Evolutionary conservation across 495 filamentous ascomycete species (phyloP).

Genomic region (Xylaria flabelliformis): DNA sequence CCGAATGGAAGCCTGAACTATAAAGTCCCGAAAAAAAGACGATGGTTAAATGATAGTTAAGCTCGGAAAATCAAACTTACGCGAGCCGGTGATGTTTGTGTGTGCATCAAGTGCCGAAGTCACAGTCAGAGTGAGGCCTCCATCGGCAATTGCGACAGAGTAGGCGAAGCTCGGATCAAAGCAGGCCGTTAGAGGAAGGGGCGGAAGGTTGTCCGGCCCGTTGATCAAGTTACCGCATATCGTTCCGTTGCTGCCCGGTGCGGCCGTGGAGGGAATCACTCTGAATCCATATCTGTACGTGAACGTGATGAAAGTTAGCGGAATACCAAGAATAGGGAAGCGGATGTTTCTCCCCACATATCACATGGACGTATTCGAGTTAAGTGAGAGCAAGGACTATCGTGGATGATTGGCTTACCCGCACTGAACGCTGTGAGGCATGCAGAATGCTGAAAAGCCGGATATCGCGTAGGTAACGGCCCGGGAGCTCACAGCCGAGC

Average conservation of each 20-base stretch:
- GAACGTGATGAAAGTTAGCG: background rate
- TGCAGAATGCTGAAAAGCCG: conserved; percentile 13
- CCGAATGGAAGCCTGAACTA: background rate
- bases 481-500: conserved; percentile 7
- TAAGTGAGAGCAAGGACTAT: background rate
- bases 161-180: conserved; percentile 14
- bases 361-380: background rate
- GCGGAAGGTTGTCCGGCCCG: conserved; percentile 20
- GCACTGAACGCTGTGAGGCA: conserved; percentile 9
- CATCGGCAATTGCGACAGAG: conserved; percentile 12
- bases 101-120: conserved; percentile 21
- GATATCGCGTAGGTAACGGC: background rate
- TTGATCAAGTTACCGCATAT: conserved; percentile 12
- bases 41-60: background rate
- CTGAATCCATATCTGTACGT: conserved; percentile 18
- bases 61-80: conserved; percentile 7
- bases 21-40: background rate
- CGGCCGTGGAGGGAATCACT: background rate
- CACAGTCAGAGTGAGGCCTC: conserved; percentile 9
- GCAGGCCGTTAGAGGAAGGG: conserved; percentile 7
- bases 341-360: background rate
- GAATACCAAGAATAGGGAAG: background rate
- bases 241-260: conserved; percentile 12
- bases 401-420: conserved; percentile 1
- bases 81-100: conserved; percentile 18